A percentile compares a stretch with the other conserved stretches of the same genome.
These are phyloP conservation scores for Theobroma cacao DNA, from an alignment of 345 rosid species.

Conservation along the genomic window DNA sequence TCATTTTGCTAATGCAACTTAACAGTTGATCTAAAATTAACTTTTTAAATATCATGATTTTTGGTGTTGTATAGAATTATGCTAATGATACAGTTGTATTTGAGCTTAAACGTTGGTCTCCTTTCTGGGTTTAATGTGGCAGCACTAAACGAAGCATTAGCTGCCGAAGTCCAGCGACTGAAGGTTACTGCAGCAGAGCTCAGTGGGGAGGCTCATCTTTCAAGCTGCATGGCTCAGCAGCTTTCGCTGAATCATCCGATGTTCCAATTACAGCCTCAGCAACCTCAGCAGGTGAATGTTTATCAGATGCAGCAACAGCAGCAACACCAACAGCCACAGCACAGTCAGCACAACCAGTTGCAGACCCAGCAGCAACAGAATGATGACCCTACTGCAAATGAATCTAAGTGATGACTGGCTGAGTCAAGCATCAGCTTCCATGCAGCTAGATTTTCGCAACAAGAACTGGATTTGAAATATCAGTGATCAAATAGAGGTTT, in stretches of 20 bases:
- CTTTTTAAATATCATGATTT: background rate
- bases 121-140: conserved; percentile 12
- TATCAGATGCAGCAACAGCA: conserved; percentile 31
- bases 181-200: conserved; percentile 32
- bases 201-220: conserved; percentile 26
- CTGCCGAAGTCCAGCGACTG: conserved; percentile 47
- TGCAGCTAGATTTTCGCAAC: background rate
- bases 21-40: too few species aligned
- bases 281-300: conserved; percentile 21
- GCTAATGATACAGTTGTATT: background rate
- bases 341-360: background rate
- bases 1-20: background rate
- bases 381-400: conserved; percentile 14
- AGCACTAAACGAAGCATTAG: conserved; percentile 58
- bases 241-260: conserved; percentile 27
- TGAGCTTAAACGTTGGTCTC: background rate
- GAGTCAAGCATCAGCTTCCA: background rate
- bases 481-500: background rate
- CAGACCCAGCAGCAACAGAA: conserved; percentile 11
- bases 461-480: background rate
- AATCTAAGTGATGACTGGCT: conserved; percentile 7
- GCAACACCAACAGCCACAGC: conserved; percentile 21
- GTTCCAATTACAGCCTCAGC: conserved; percentile 27
- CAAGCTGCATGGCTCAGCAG: conserved; percentile 31
- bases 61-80: background rate